Evolutionary conservation across 2,329 filamentous ascomycete species (phyloP).

Genomic region (Calonectria pseudoturangicola): DNA sequence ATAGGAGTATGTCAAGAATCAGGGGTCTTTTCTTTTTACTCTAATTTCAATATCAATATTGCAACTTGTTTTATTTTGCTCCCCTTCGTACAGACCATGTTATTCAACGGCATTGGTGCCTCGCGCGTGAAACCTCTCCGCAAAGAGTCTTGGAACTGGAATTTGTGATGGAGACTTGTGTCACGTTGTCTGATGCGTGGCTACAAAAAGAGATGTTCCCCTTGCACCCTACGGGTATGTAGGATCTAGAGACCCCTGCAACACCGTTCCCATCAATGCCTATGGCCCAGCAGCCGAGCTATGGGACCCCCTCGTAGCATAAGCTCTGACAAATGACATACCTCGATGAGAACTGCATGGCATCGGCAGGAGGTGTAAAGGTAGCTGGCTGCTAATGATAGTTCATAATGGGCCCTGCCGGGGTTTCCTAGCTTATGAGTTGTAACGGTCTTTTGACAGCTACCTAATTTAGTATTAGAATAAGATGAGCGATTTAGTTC

Average conservation of each 20-base stretch:
- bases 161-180: background rate
- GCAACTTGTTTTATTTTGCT: background rate
- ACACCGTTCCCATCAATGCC: slow-evolving; percentile 2
- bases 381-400: background rate
- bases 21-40: background rate
- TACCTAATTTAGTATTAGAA: no score
- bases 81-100: no score
- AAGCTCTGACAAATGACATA: background rate
- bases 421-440: background rate
- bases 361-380: background rate
- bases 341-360: background rate
- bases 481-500: no score
- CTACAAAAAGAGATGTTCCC: background rate
- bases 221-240: background rate
- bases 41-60: background rate
- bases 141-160: background rate
- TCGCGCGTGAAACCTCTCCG: background rate
- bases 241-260: slow-evolving; percentile 10
- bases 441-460: background rate
- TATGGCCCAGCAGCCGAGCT: slow-evolving; percentile 11
- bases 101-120: background rate
- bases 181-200: background rate
- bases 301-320: background rate
- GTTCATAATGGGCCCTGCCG: background rate
- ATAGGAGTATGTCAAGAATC: background rate